Evolutionary conservation across 257 asterid genomes (phyloP).

Genomic region (Plantago ovata): DNA sequence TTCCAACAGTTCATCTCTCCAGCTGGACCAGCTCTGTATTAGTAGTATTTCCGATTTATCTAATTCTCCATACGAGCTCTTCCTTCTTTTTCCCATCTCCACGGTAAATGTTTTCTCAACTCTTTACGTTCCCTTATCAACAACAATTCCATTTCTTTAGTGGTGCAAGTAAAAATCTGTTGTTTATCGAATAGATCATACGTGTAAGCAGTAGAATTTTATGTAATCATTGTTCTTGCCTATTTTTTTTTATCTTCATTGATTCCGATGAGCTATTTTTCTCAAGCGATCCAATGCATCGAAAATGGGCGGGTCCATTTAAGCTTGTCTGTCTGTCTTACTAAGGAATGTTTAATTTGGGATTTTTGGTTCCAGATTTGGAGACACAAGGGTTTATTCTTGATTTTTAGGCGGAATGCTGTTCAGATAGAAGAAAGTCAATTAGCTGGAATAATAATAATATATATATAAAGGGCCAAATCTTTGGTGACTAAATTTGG

Average conservation of each 20-base stretch:
- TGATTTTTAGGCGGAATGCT: slow-evolving; percentile 22
- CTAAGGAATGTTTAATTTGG: slow-evolving; percentile 12
- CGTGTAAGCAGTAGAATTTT: neutral
- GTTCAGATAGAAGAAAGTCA: slow-evolving; percentile 23
- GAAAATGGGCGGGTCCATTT: slow-evolving; percentile 23
- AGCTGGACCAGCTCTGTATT: neutral
- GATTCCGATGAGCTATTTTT: slow-evolving; percentile 8
- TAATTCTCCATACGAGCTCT: neutral
- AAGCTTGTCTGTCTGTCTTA: slow-evolving; percentile 22
- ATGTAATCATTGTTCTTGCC: slow-evolving; percentile 5
- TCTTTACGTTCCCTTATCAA: too few relatives aligned
- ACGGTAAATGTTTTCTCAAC: neutral
- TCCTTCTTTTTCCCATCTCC: neutral
- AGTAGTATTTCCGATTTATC: neutral
- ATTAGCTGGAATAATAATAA: slow-evolving; percentile 9
- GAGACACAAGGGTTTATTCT: slow-evolving; percentile 27
- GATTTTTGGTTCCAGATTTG: slow-evolving; percentile 38
- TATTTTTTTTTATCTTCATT: slow-evolving; percentile 2
- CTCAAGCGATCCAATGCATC: slow-evolving; percentile 30
- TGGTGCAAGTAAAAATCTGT: neutral
- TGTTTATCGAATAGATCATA: neutral
- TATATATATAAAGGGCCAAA: slow-evolving; percentile 5
- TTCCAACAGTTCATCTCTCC: neutral
- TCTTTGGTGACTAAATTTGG: slow-evolving; percentile 18
- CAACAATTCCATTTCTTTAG: neutral